Base-by-base conservation (phyloP, 352 stramenopile genomes). In the Pythium volutum region DNA sequence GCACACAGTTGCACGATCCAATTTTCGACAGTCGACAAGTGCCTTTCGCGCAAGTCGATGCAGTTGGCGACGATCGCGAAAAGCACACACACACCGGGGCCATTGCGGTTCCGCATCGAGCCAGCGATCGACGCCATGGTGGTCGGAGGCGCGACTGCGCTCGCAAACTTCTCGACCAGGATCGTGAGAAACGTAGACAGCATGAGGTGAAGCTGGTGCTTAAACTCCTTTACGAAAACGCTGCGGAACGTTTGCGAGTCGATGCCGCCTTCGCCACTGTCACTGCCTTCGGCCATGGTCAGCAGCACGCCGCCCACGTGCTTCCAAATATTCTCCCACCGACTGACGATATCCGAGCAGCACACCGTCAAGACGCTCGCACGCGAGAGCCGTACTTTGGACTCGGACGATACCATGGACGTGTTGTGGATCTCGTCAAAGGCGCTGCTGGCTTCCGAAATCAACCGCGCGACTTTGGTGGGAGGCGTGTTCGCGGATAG, bases 31-130 rank as follows among this genome's bases (percentile, higher is more conserved):
- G 58, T 74, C 11, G 59, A 48, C 9, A 89, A 53, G 42, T 74
- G 77, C 31, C 76, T 78, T 27, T 87, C 77, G 4, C 82, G 76
- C n/a, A 91, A 51, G 51, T 89, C 73, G 27, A 89, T 76, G 57
- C 82, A 89, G 52, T 88, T 89, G 36, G 80, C 78, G 11, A 89
- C 77, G 50, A 91, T 75, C 18, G 76, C 74, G 25, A 91, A 84
- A 42, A 89, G 63, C 26, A 88, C 77, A 31, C 75, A 88, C 0
- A 84, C 78, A 16, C 69, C 69, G 22, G 73, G 74, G 2, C 72
- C 79, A 39, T 63, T 66, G 3, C 51, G 63, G 23, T 69, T 63
- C 4, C 64, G 70, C 3, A 42, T 47, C 15, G 61, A 70, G 1
- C 61, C 53, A 41, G 55, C 36, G 41, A 76, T 47, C 3, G 67